Percentiles rank a stretch among this genome's conserved stretches.
These are phyloP conservation scores for Dryadomyces quercivorus DNA, from an alignment of 2,329 filamentous ascomycete genomes.

Conservation along the genomic window DNA sequence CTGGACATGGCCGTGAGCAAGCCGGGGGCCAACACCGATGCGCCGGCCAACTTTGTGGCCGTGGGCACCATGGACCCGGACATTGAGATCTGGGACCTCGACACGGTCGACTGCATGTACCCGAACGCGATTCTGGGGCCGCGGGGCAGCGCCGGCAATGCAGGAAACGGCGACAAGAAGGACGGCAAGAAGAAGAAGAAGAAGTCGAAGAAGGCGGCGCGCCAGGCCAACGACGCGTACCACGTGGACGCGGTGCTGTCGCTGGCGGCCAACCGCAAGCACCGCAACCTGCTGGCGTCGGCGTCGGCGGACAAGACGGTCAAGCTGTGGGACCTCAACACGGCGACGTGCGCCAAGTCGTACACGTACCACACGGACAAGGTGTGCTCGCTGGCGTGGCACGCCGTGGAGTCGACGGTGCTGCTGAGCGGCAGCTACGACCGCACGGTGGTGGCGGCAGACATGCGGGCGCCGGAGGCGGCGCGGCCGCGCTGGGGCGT, in stretches of 20 bases:
- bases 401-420: constrained; percentile 74
- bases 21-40: constrained; percentile 44
- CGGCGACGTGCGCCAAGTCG: constrained; percentile 83
- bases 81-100: constrained; percentile 96
- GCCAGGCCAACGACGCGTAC: constrained; percentile 76
- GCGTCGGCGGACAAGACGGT: constrained; percentile 94
- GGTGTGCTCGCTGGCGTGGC: constrained; percentile 92
- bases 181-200: constrained; percentile 56
- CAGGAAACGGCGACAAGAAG: constrained; percentile 63
- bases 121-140: constrained; percentile 91
- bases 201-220: constrained; percentile 77
- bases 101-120: constrained; percentile 95
- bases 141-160: constrained; percentile 16
- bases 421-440: constrained; percentile 92
- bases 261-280: constrained; percentile 81
- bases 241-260: constrained; percentile 91
- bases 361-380: constrained; percentile 96
- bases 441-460: constrained; percentile 81
- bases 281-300: constrained; percentile 88
- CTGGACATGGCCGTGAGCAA: constrained; percentile 82
- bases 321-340: constrained; percentile 95
- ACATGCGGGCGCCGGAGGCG: constrained; percentile 86
- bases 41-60: constrained; percentile 80
- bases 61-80: constrained; percentile 96
- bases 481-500: constrained; percentile 80